Conservation (phyloP, 805 yeast species). For the Yarrowia keelungensis region DNA sequence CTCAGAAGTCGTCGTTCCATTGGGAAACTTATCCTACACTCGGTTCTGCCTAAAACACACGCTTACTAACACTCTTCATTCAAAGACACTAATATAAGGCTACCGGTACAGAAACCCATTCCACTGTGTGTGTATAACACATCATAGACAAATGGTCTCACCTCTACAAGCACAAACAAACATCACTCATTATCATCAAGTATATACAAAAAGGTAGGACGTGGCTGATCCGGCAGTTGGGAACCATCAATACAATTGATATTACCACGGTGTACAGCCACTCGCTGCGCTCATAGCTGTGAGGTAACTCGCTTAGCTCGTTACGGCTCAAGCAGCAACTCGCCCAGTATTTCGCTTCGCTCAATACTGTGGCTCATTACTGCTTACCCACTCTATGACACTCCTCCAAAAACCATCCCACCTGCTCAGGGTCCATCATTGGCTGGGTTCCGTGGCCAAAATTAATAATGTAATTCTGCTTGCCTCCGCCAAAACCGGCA, state of each 20-base stretch:
- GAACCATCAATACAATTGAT: too few species aligned
- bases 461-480: constrained; percentile 87
- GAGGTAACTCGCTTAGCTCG: not conserved
- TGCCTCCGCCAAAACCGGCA: constrained; percentile 91
- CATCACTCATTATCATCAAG: constrained; percentile 33
- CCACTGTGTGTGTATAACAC: too few species aligned
- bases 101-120: too few species aligned
- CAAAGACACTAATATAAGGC: too few species aligned
- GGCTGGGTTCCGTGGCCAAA: constrained; percentile 99
- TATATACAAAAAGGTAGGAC: constrained; percentile 9
- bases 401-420: constrained; percentile 83
- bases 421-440: constrained; percentile 91
- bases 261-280: not conserved
- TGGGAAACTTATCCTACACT: too few species aligned
- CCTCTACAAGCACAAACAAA: not conserved
- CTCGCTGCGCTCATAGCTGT: constrained; percentile 1
- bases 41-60: too few species aligned
- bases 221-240: too few species aligned
- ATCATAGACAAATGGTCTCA: not conserved
- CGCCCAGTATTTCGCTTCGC: not conserved
- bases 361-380: too few species aligned
- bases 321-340: too few species aligned
- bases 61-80: too few species aligned
- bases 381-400: constrained; percentile 85
- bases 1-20: too few species aligned